A percentile compares a stretch with the other conserved stretches of the same genome.
phyloP scores from a whole-genome alignment of 306 rosid species.

The Quercus cerris region DNA sequence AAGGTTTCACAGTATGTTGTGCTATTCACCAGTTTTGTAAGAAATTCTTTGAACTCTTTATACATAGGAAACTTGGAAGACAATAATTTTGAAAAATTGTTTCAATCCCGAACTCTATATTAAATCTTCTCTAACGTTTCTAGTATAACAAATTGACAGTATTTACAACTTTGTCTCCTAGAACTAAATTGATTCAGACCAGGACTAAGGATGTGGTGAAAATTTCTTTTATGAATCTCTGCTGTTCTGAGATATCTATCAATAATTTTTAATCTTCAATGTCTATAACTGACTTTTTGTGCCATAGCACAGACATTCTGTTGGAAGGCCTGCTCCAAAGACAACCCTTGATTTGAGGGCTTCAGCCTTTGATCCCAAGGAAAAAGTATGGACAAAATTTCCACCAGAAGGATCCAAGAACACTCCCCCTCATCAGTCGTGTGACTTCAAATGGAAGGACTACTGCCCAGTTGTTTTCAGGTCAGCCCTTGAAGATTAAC shows the following conservation, averaged over 20 bases:
- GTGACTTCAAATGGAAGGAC: conserved; percentile 94
- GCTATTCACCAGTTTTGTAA: not conserved
- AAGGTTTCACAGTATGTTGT: not conserved
- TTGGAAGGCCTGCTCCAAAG: conserved; percentile 96
- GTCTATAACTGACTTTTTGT: conserved; percentile 43
- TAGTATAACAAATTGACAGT: not conserved
- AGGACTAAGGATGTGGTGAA: not conserved
- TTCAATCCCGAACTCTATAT: not conserved
- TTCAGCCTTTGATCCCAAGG: conserved; percentile 92
- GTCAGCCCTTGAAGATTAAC: conserved; percentile 35
- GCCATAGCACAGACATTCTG: conserved; percentile 90
- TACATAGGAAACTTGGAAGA: not conserved
- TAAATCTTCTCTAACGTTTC: not conserved
- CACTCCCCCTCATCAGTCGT: conserved; percentile 91
- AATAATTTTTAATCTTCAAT: conserved; percentile 27
- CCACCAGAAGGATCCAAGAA: conserved; percentile 96
- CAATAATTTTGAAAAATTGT: not conserved
- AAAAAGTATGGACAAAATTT: conserved; percentile 91
- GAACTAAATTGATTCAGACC: not conserved
- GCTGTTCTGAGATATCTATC: not conserved
- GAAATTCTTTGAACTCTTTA: not conserved
- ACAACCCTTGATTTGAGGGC: conserved; percentile 77
- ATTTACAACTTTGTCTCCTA: not conserved
- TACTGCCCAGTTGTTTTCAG: conserved; percentile 96
- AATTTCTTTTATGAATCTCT: not conserved